phyloP scores from a whole-genome alignment of 805 yeast species.

The Candida sphagnicola region DNA sequence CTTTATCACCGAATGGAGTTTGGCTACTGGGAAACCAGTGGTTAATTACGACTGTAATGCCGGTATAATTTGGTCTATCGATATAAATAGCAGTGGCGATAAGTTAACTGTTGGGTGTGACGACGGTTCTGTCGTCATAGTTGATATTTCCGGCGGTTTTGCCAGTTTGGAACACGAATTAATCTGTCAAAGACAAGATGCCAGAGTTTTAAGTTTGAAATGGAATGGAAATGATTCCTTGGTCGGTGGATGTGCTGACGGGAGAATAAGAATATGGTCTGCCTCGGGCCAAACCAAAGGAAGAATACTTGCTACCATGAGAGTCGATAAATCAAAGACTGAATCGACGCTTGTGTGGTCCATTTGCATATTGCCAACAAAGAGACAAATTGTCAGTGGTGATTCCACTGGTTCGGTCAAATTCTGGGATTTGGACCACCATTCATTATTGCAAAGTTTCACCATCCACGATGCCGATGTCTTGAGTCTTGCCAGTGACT shows the following conservation, averaged over 20 bases:
- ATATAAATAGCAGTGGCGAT: slow-evolving; percentile 55
- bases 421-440: slow-evolving; percentile 82
- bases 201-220: slow-evolving; percentile 72
- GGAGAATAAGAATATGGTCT: slow-evolving; percentile 82
- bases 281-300: slow-evolving; percentile 47
- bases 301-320: slow-evolving; percentile 76
- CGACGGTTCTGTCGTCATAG: slow-evolving; percentile 82
- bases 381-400: slow-evolving; percentile 83
- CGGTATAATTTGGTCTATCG: slow-evolving; percentile 89
- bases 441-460: slow-evolving; percentile 76
- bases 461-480: slow-evolving; percentile 90
- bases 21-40: slow-evolving; percentile 65
- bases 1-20: slow-evolving; percentile 87
- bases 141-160: slow-evolving; percentile 83
- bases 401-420: slow-evolving; percentile 94
- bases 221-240: slow-evolving; percentile 68
- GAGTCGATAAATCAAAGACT: slow-evolving; percentile 82
- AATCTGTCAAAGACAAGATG: slow-evolving; percentile 77
- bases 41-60: slow-evolving; percentile 84
- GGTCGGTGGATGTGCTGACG: slow-evolving; percentile 96
- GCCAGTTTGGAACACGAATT: slow-evolving; percentile 74
- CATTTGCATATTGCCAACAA: slow-evolving; percentile 56
- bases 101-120: slow-evolving; percentile 90
- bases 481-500: slow-evolving; percentile 62
- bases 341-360: slow-evolving; percentile 94